A percentile compares a stretch with the other conserved stretches of the same genome.
phyloP scores from a whole-genome alignment of 2,329 filamentous ascomycete genomes.

The Fusarium tjaetaba region DNA sequence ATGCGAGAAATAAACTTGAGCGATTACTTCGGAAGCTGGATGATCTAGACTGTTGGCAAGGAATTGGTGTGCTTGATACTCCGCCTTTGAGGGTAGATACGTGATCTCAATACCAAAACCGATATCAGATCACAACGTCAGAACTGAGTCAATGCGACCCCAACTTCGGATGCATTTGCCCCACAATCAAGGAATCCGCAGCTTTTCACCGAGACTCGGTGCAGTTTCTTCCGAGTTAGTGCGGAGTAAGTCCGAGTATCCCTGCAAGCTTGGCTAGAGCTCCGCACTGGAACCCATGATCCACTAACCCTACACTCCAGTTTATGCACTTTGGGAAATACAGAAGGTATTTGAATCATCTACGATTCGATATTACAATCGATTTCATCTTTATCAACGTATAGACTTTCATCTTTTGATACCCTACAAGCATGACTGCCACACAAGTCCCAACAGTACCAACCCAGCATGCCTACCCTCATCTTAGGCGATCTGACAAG shows the following conservation, averaged over 20 bases:
- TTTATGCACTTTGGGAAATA: not conserved
- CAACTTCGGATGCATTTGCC: not conserved
- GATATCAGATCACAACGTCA: not conserved
- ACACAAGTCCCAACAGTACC: not conserved
- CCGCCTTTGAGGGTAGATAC: not conserved
- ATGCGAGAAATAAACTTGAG: slow-evolving; percentile 41
- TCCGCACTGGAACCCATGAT: not conserved
- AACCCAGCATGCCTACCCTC: slow-evolving; percentile 9
- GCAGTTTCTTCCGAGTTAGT: not conserved
- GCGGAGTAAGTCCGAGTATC: slow-evolving; percentile 30
- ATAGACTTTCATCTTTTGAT: not conserved
- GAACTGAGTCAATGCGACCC: no score
- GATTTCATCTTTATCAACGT: not conserved
- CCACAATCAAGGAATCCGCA: not conserved
- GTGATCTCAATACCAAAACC: not conserved
- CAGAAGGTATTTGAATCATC: slow-evolving; percentile 19
- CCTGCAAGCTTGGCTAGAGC: not conserved
- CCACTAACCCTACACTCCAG: not conserved
- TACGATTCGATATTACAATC: not conserved
- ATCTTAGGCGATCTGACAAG: slow-evolving; percentile 37
- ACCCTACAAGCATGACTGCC: slow-evolving; percentile 16
- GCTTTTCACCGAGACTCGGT: not conserved
- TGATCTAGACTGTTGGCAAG: slow-evolving; percentile 48
- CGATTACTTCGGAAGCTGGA: slow-evolving; percentile 45
- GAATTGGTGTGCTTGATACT: slow-evolving; percentile 21